Evolutionary conservation across 2,329 filamentous ascomycete genomes (phyloP).

Genomic region (Aspergillus pseudotamarii): DNA sequence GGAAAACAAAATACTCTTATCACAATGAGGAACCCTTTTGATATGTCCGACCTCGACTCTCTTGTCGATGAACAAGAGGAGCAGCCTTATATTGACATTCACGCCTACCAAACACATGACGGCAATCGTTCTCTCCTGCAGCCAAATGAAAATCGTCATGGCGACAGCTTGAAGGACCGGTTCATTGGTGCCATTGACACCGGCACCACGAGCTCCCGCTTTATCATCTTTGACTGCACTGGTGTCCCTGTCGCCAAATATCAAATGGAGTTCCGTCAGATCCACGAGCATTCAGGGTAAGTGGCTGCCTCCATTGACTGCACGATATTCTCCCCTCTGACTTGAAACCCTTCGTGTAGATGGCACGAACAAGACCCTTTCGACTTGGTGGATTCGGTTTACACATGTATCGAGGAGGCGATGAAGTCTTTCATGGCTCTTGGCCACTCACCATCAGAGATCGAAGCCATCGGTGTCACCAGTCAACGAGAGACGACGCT

Average conservation of each 20-base stretch:
- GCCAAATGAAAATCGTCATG: constrained; percentile 34
- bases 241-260: constrained; percentile 80
- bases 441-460: constrained; percentile 68
- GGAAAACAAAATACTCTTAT: neutral
- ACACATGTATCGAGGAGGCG: constrained; percentile 77
- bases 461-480: constrained; percentile 80
- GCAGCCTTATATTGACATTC: constrained; percentile 26
- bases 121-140: constrained; percentile 40
- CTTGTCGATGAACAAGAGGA: constrained; percentile 26
- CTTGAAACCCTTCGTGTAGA: constrained; percentile 46
- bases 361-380: constrained; percentile 89
- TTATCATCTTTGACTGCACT: constrained; percentile 82
- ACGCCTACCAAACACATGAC: constrained; percentile 34
- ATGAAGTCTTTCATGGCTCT: constrained; percentile 70
- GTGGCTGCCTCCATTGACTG: constrained; percentile 33
- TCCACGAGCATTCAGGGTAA: constrained; percentile 83
- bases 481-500: constrained; percentile 89
- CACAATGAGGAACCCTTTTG: constrained; percentile 36
- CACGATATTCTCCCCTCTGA: neutral
- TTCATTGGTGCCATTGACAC: constrained; percentile 90
- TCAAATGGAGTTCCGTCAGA: constrained; percentile 83
- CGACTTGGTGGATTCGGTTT: constrained; percentile 74
- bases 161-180: constrained; percentile 38
- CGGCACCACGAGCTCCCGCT: constrained; percentile 85
- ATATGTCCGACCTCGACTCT: constrained; percentile 31